Evolutionary conservation across 2,329 filamentous ascomycete genomes (phyloP).

Genomic region (Aspergillus neoniger): DNA sequence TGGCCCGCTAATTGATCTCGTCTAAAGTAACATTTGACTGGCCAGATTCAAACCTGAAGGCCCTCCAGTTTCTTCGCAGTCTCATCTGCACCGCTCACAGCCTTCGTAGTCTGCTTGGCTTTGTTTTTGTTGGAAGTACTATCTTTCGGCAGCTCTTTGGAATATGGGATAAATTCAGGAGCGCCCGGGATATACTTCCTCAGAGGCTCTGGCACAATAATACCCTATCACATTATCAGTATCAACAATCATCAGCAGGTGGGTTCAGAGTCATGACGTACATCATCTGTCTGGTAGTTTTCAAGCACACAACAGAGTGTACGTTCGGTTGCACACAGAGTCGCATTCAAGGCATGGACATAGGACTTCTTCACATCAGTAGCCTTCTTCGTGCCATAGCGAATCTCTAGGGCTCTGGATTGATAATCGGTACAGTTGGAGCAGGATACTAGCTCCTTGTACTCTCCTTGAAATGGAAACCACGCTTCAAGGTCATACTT

Average conservation of each 20-base stretch:
- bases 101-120: conserved; percentile 36
- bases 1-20: background rate
- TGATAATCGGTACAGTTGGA: conserved; percentile 99
- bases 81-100: conserved; percentile 32
- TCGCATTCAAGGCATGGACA: conserved; percentile 89
- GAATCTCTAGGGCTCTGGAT: conserved; percentile 87
- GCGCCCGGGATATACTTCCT: conserved; percentile 88
- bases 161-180: conserved; percentile 85
- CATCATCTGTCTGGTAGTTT: conserved; percentile 91
- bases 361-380: conserved; percentile 88
- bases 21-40: background rate
- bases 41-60: conserved; percentile 39
- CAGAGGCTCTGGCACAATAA: conserved; percentile 78
- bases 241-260: background rate
- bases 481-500: conserved; percentile 96
- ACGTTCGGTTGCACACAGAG: conserved; percentile 85
- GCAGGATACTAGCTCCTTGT: conserved; percentile 97
- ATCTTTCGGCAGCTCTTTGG: conserved; percentile 81
- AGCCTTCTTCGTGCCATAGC: conserved; percentile 83
- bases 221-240: conserved; percentile 55
- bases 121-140: conserved; percentile 62
- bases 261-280: conserved; percentile 42
- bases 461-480: conserved; percentile 95
- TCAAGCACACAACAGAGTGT: conserved; percentile 93
- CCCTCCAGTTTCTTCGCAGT: conserved; percentile 44